Percentiles rank a stretch among this genome's conserved stretches.
phyloP scores from a whole-genome alignment of 208 protist species.

The Trypanosoma platydactyli region DNA sequence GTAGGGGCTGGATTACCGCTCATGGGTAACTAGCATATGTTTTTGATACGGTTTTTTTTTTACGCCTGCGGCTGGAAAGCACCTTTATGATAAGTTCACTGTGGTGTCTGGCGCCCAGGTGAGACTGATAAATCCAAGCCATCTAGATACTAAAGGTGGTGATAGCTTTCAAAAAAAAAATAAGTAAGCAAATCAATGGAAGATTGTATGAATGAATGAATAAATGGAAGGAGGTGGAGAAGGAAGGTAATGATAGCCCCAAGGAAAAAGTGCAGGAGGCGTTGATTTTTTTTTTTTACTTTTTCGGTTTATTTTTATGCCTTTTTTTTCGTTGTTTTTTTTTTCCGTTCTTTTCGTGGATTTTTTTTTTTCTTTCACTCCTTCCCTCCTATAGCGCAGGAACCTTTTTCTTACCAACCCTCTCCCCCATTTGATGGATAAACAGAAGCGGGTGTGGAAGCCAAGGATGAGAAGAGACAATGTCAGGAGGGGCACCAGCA shows the following conservation, averaged over 20 bases:
- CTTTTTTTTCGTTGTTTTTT: constrained; percentile 9
- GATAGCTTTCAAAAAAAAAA: background rate
- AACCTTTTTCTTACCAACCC: background rate
- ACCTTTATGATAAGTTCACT: background rate
- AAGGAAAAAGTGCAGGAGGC: background rate
- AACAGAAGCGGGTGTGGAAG: background rate
- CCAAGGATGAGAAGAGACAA: constrained; percentile 3
- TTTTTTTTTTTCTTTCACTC: constrained; percentile 13
- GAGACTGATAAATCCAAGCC: too few relatives aligned
- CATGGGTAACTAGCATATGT: background rate
- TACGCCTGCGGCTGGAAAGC: background rate
- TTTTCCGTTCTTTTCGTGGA: constrained; percentile 7
- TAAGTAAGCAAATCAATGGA: background rate
- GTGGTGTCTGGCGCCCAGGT: too few relatives aligned
- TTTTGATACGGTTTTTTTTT: constrained; percentile 1
- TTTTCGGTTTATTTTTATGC: constrained; percentile 4
- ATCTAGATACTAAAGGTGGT: background rate
- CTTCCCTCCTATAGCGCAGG: background rate
- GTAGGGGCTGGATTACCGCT: background rate
- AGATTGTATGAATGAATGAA: constrained; percentile 1
- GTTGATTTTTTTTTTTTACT: constrained; percentile 13
- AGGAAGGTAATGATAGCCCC: background rate
- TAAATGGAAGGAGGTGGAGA: background rate
- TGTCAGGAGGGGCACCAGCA: background rate
- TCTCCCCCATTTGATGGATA: background rate